Conservation (phyloP, 768 basidiomycete genomes). For the Lactarius hengduanensis region DNA sequence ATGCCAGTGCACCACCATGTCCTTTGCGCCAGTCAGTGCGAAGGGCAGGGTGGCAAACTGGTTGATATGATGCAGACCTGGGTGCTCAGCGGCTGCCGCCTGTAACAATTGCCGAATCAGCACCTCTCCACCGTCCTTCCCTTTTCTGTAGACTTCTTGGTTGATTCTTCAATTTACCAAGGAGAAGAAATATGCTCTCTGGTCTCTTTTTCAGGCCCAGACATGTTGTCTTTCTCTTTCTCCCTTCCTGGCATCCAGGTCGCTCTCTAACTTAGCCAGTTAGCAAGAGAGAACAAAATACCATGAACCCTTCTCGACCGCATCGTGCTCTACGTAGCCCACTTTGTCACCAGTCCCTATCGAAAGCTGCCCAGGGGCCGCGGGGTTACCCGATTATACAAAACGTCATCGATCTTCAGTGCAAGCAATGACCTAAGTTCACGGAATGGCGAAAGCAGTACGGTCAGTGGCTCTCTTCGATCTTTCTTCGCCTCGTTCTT, state of each 20-base stretch:
- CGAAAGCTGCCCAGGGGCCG: constrained; percentile 13
- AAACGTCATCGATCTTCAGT: background rate
- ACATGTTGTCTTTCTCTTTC: background rate
- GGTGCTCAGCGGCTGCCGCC: no score
- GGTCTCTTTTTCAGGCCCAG: background rate
- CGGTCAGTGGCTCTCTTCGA: constrained; percentile 5
- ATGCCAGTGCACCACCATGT: no score
- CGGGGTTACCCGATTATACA: constrained; percentile 20
- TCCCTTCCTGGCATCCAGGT: background rate
- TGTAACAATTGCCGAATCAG: background rate
- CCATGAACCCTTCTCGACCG: background rate
- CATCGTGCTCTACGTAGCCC: background rate
- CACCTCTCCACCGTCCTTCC: background rate
- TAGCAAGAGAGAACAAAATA: constrained; percentile 7
- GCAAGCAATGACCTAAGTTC: constrained; percentile 13
- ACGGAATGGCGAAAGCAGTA: constrained; percentile 15
- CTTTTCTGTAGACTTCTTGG: background rate
- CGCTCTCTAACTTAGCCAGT: background rate
- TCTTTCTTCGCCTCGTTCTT: background rate
- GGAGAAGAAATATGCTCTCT: background rate
- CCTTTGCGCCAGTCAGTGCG: no score
- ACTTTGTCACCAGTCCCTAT: constrained; percentile 14
- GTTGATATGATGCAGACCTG: no score
- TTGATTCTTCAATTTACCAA: background rate
- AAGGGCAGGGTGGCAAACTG: no score